These are phyloP conservation scores for Picea abies DNA, from an alignment of 83 land plant species.

Conservation along the genomic window DNA sequence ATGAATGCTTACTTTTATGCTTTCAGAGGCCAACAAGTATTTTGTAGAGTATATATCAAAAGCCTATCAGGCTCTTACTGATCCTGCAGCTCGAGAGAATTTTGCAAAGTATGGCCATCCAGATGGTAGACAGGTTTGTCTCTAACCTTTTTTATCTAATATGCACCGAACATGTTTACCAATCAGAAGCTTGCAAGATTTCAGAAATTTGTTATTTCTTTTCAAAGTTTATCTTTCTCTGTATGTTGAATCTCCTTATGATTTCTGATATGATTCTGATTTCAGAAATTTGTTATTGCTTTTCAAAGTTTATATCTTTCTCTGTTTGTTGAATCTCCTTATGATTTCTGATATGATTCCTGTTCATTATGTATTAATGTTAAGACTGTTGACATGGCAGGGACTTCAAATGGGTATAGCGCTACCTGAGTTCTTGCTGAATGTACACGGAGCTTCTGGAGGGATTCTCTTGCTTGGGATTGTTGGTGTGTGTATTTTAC, in stretches of 20 bases:
- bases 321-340: neutral
- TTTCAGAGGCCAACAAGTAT: constrained; percentile 89
- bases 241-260: neutral
- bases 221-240: neutral
- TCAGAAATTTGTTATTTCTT: neutral
- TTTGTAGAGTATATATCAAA: constrained; percentile 97
- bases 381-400: constrained; percentile 29
- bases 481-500: constrained; percentile 93
- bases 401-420: constrained; percentile 99
- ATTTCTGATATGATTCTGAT: neutral
- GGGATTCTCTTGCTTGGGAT: constrained; percentile 87
- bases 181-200: neutral
- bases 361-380: neutral
- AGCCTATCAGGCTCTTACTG: constrained; percentile 98
- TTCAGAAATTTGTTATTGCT: neutral
- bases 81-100: constrained; percentile 89
- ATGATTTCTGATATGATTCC: neutral
- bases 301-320: neutral
- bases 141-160: neutral
- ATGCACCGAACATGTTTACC: neutral
- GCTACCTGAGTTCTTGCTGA: constrained; percentile 82
- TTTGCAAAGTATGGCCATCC: constrained; percentile 98
- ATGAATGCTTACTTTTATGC: constrained; percentile 9
- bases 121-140: constrained; percentile 94
- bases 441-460: constrained; percentile 92